Evolutionary conservation across 1,284 basidiomycete species (phyloP).

Genomic region (Retiboletus fuscus): DNA sequence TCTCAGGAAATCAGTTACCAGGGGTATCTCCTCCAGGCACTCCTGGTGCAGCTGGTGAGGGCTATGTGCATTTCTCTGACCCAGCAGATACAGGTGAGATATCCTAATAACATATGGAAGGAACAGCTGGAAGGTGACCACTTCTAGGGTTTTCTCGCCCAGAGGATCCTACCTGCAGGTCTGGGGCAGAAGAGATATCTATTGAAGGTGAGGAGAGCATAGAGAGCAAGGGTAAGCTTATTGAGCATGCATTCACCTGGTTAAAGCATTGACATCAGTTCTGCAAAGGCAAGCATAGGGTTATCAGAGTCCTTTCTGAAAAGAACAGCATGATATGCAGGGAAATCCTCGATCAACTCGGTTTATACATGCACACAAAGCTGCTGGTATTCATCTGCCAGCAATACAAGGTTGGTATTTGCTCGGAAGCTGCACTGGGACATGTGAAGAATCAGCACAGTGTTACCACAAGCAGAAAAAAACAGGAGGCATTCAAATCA

Average conservation of each 20-base stretch:
- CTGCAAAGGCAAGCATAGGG: slow-evolving; percentile 15
- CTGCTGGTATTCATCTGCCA: slow-evolving; percentile 24
- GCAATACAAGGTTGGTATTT: slow-evolving; percentile 6
- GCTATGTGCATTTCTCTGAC: no score
- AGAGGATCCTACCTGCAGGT: neutral
- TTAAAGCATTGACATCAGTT: neutral
- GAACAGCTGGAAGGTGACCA: no score
- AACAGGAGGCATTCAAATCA: neutral
- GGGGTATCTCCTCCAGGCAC: no score
- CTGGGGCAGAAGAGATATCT: neutral
- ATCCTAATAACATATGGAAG: no score
- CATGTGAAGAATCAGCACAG: slow-evolving; percentile 23
- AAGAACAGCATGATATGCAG: neutral
- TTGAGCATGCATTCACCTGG: neutral
- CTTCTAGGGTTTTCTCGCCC: neutral
- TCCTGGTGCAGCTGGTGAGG: neutral
- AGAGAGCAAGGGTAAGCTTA: no score
- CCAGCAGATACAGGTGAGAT: no score
- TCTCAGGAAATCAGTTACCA: no score
- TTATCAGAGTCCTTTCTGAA: slow-evolving; percentile 16
- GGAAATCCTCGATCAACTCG: slow-evolving; percentile 10
- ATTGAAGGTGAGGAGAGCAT: neutral
- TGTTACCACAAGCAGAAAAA: neutral
- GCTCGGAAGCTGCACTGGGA: slow-evolving; percentile 13
- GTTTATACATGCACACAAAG: slow-evolving; percentile 13